A percentile compares a stretch with the other conserved stretches of the same genome.
These are phyloP conservation scores for Bidens hawaiensis DNA, from an alignment of 140 eudicot genomes.

Conservation along the genomic window DNA sequence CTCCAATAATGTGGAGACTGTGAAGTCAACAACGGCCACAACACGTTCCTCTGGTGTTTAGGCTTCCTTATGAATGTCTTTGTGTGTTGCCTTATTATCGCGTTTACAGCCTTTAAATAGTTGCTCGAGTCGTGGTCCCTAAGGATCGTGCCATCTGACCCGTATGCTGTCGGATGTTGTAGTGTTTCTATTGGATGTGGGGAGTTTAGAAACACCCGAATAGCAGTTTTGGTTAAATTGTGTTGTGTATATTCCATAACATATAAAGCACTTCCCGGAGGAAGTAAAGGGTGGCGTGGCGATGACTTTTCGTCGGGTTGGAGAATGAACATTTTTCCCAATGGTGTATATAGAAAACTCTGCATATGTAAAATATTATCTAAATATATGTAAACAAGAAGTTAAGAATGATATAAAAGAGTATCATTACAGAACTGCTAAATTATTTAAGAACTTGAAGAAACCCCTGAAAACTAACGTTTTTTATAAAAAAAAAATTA, in stretches of 20 bases:
- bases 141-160: slow-evolving; percentile 73
- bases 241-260: slow-evolving; percentile 37
- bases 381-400: too few species aligned
- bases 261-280: slow-evolving; percentile 60
- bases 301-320: slow-evolving; percentile 79
- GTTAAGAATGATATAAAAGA: too few species aligned
- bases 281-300: slow-evolving; percentile 80
- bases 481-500: too few species aligned
- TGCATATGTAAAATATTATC: slow-evolving; percentile 31
- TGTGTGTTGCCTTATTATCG: slow-evolving; percentile 56
- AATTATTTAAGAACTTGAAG: too few species aligned
- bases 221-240: slow-evolving; percentile 37
- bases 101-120: slow-evolving; percentile 73
- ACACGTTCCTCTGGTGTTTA: slow-evolving; percentile 37
- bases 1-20: slow-evolving; percentile 84
- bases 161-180: slow-evolving; percentile 74
- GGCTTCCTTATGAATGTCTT: slow-evolving; percentile 28
- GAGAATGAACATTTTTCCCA: slow-evolving; percentile 84
- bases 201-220: slow-evolving; percentile 57
- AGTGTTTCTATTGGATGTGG: slow-evolving; percentile 88
- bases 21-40: slow-evolving; percentile 74
- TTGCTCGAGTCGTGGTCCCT: slow-evolving; percentile 94
- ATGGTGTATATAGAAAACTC: slow-evolving; percentile 70
- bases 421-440: too few species aligned
- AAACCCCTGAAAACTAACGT: too few species aligned